Base-by-base conservation (phyloP, 768 basidiomycete genomes). In the Cystobasidium tubakii region DNA sequence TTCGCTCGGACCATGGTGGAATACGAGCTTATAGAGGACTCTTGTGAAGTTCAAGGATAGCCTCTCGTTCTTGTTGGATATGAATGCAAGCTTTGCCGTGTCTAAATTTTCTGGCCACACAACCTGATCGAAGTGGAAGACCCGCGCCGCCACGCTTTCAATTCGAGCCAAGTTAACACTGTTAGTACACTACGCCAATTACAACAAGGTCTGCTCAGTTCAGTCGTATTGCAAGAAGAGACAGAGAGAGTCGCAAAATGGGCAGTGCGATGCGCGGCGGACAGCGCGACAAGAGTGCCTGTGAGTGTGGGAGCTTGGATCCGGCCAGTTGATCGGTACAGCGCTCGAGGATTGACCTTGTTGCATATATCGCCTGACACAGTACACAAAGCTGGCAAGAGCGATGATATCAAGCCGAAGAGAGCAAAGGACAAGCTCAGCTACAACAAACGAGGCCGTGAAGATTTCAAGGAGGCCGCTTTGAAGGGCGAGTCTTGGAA, bases 401-500 rank as follows among this genome's bases (percentile, higher is more conserved):
- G 46, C 46, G 46, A 50, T n/a, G 46, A 50, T 9, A 25, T 60
- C 57, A 60, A 60, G 23, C 29, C 57, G 27, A 46, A 67, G 50
- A 36, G 36, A 27, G 36, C 63, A 44, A 67, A 67, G 63, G 39
- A 65, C 42, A 65, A 65, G 63, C 63, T 65, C 66, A 31, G 46
- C 4, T 67, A 12, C 29, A 67, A 50, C 66, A 67, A 67, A 25
- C 42, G 17, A 50, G 66, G 66, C 23, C 43, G 66, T 13, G 66
- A 43, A 53, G 21, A 67, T n/a, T 46, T 67, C 12, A 67, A 67
- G 27, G 66, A 42, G 50, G 66, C 66, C 17, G 44, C 39, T 9
- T 29, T 33, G 27, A 53, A 53, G 27, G 39, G 66, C 44, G 46
- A 10, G 25, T 65, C 63, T 15, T 42, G 43, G 63, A 46, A 65